These are phyloP conservation scores for Eimeria falciformis DNA, from an alignment of 169 alveolate species.

Conservation along the genomic window DNA sequence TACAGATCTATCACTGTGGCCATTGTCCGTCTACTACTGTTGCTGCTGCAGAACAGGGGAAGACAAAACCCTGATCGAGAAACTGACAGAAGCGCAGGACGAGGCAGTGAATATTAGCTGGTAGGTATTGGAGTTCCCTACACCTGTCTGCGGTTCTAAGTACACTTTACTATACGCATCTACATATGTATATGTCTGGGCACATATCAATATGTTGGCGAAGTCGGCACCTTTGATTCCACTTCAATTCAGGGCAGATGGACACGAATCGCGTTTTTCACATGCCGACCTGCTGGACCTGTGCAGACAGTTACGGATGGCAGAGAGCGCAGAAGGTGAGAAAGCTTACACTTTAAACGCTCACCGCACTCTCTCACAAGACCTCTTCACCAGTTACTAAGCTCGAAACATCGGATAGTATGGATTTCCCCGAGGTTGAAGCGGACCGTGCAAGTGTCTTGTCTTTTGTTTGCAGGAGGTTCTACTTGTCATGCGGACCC, in stretches of 20 bases:
- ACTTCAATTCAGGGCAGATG: conserved; percentile 59
- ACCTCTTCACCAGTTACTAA: not conserved
- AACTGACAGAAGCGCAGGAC: conserved; percentile 12
- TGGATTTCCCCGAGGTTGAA: not conserved
- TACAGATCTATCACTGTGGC: not conserved
- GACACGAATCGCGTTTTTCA: conserved; percentile 3
- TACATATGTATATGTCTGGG: too few relatives aligned
- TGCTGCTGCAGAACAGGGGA: conserved; percentile 22
- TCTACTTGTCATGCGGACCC: conserved; percentile 33
- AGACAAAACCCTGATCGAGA: not conserved
- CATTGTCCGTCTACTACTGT: not conserved
- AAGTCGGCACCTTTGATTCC: not conserved
- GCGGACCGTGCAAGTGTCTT: not conserved
- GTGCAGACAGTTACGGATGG: conserved; percentile 48
- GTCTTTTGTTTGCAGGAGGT: not conserved
- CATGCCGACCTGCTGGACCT: conserved; percentile 55
- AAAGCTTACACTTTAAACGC: not conserved
- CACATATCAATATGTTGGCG: too few relatives aligned
- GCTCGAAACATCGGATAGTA: not conserved
- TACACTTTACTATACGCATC: not conserved
- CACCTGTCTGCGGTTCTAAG: too few relatives aligned
- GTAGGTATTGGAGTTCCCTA: too few relatives aligned
- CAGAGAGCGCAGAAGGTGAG: conserved; percentile 20
- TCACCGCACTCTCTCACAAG: not conserved
- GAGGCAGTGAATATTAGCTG: conserved; percentile 6